Evolutionary conservation across 805 yeast species (phyloP), one percentile per base, ranked within the genome.

Genomic region (Kazachstania martiniae): DNA sequence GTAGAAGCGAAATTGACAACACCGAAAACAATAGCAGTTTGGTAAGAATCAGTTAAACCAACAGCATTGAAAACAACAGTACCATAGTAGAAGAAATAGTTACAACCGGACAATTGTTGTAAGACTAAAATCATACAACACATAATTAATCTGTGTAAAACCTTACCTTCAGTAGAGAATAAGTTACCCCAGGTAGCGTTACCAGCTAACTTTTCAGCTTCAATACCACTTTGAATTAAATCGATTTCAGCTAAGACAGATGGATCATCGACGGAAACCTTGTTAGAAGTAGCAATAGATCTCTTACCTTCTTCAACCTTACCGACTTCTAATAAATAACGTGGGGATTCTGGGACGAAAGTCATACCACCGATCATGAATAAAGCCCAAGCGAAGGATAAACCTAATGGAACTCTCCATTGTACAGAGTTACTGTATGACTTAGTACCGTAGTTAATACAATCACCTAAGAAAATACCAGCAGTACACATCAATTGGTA

Each of bases 381-480:
- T 24, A 61, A 34, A 18, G 66, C 67, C 66, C 70, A 69, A 22
- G 61, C 58, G 46, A 68, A 69, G 44, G 68, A 62, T 38, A 74
- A 56, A 38, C 79, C 80, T 50, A 78, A 62, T 33, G 81, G 82
- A 40, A 78, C 65, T 71, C 86, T 75, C 86, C 87, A 79, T 61
- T 75, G 81, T 10, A 57, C 82, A 18, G 56, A 47, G 76, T 49
- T 39, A 4, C 33, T 25, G 34, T 53, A 51, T 16, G 32, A 39
- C 27, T 51, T 51, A 9, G 56, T 74, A 55, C 85, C 87, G 51
- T 70, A 79, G 39, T 74, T 74, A 35, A 77, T 67, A 58, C 85
- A 77, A 66, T 77, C 77, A 52, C 87, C 89, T 44, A 78, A 61
- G 61, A 79, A 77, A 49, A 79, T 79, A 61, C 86, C 87, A 32